Evolutionary conservation across 2,329 filamentous ascomycete genomes (phyloP).

Genomic region (Purpureocillium takamizusanense): DNA sequence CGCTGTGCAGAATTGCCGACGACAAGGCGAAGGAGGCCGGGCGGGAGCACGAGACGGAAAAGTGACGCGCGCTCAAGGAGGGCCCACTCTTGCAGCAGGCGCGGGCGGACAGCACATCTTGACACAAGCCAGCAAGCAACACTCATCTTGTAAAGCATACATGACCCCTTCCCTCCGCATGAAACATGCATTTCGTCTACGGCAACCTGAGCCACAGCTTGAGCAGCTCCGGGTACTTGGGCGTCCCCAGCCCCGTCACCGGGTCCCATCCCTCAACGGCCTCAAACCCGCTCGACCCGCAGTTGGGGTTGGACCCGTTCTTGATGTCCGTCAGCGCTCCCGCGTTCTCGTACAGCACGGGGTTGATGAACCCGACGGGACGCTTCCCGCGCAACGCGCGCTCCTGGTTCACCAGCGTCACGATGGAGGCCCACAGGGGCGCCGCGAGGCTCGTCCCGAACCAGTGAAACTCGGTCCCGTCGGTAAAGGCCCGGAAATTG

Average conservation of each 20-base stretch:
- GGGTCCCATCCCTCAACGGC: slow-evolving; percentile 8
- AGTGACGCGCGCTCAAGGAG: no score
- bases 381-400: slow-evolving; percentile 19
- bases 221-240: slow-evolving; percentile 6
- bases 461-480: slow-evolving; percentile 1
- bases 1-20: slow-evolving; percentile 45
- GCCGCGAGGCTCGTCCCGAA: slow-evolving; percentile 11
- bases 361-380: slow-evolving; percentile 30
- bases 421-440: slow-evolving; percentile 11
- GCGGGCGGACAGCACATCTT: no score
- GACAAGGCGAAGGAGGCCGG: slow-evolving; percentile 29
- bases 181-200: no score
- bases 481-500: slow-evolving; percentile 28
- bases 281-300: slow-evolving; percentile 13
- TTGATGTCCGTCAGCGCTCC: slow-evolving; percentile 28
- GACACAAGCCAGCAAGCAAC: no score
- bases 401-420: slow-evolving; percentile 13
- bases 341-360: slow-evolving; percentile 25
- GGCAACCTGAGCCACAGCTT: slow-evolving; percentile 5
- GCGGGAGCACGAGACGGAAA: slow-evolving; percentile 22
- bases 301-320: slow-evolving; percentile 25
- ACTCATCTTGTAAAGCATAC: no score
- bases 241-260: slow-evolving; percentile 6
- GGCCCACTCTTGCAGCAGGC: no score
- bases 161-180: no score